These are phyloP conservation scores for Coprinellus aureogranulatus DNA, from an alignment of 768 basidiomycete genomes.

Conservation along the genomic window DNA sequence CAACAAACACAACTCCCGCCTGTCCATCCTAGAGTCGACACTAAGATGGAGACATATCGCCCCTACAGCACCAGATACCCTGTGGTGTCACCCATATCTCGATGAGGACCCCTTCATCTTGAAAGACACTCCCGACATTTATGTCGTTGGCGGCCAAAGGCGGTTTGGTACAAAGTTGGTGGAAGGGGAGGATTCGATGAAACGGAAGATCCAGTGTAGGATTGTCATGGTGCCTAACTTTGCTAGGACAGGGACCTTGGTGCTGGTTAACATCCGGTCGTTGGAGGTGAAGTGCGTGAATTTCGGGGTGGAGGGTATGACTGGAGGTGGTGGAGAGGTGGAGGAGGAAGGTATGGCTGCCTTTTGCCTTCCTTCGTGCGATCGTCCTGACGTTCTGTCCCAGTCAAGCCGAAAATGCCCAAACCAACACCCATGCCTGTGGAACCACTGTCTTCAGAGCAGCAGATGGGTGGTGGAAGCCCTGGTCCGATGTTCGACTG, in stretches of 20 bases:
- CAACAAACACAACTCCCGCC: constrained; percentile 63
- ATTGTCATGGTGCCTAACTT: constrained; percentile 83
- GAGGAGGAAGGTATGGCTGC: constrained; percentile 14
- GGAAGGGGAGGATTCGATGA: constrained; percentile 30
- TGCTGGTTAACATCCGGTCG: constrained; percentile 75
- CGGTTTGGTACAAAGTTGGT: constrained; percentile 75
- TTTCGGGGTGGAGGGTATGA: constrained; percentile 53
- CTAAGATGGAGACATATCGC: constrained; percentile 94
- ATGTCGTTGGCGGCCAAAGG: constrained; percentile 90
- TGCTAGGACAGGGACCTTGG: constrained; percentile 71
- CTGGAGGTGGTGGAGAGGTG: constrained; percentile 23
- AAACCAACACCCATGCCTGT: constrained; percentile 17
- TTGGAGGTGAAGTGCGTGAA: constrained; percentile 64
- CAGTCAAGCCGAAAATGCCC: constrained; percentile 12
- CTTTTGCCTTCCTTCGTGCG: background rate
- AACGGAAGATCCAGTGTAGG: constrained; percentile 48
- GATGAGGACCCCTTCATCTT: constrained; percentile 88
- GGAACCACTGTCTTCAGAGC: constrained; percentile 25
- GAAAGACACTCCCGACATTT: constrained; percentile 81
- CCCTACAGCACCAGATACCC: constrained; percentile 97
- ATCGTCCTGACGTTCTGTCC: background rate
- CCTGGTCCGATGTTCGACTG: constrained; percentile 12
- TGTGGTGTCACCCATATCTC: constrained; percentile 97
- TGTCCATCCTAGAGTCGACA: constrained; percentile 74
- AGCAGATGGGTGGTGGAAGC: constrained; percentile 13